Base-by-base conservation (phyloP, 495 filamentous ascomycete genomes). In the Letharia columbiana region DNA sequence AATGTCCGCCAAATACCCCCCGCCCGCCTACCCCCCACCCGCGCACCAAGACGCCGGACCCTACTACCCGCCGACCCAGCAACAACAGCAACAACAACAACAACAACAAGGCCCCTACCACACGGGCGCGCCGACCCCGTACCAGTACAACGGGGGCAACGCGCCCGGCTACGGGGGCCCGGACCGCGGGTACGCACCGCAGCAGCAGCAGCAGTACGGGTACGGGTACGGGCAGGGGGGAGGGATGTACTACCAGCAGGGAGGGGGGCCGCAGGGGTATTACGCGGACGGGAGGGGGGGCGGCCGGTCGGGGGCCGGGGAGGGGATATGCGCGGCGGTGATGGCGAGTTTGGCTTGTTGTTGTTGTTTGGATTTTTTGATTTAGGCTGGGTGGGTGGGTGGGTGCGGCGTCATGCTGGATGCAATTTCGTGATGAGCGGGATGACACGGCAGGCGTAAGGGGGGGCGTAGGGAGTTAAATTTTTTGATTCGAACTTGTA, bases 281-380 rank as follows among this genome's bases (percentile, higher is more conserved):
- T 72, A 67, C 37, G 69, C 60, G 18, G 71, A 65, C 39, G 45
- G 57, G 42, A 56, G 69, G 35, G 63, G 65, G 33, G 45, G 69
- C 61, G 37, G 66, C 59, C 28, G 65, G 45, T 33, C 17, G 12
- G 70, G 69, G 0, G 69, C 64, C 6, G 70, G 67, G 17, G 68
- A 63, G 41, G 73, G 75, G 40, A 65, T 76, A 33, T 71, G 70
- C 20, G 75, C 76, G 49, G 76, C 73, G 11, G 28, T 77, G 47
- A 60, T 71, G 68, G 75, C 69, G 5, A 72, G 68, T 56, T 58
- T 75, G 66, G 76, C 76, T 35, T 75, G 74, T 70, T 78, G 76
- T 72, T 78, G 76, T 58, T 78, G 76, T 70, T 73, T 78, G 72
- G 76, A 78, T 52, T 71, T 75, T 60, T 67, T 76, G 66, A 74